These are phyloP conservation scores for Cystofilobasidium ferigula DNA, from an alignment of 768 basidiomycete species.

Conservation along the genomic window DNA sequence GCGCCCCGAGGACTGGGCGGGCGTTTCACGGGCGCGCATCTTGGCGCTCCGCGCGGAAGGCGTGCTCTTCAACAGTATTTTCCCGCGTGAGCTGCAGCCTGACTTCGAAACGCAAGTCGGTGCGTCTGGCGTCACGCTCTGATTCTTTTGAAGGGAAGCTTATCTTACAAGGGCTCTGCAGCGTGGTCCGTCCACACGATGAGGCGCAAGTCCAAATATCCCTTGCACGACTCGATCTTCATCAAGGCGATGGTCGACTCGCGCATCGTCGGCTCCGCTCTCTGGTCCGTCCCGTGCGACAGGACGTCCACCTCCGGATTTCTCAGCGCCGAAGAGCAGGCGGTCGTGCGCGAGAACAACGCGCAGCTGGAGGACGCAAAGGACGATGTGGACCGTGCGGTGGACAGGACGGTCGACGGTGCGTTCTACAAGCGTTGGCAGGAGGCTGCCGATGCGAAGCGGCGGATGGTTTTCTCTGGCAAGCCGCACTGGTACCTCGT, in stretches of 20 bases:
- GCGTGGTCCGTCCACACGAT: neutral
- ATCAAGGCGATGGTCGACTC: neutral
- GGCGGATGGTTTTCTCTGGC: neutral
- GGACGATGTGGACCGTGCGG: neutral
- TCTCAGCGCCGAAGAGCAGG: neutral
- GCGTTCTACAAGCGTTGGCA: neutral
- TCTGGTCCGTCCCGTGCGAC: neutral
- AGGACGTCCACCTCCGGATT: neutral
- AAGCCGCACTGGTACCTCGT: conserved; percentile 13
- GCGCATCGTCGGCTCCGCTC: neutral
- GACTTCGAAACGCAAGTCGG: neutral
- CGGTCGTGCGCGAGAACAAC: neutral
- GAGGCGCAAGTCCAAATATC: neutral
- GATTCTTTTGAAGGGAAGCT: neutral
- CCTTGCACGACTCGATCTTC: neutral
- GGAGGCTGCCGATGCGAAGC: neutral
- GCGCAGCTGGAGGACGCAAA: neutral
- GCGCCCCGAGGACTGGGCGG: neutral
- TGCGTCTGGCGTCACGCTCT: neutral
- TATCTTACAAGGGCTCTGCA: neutral
- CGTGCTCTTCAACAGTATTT: neutral
- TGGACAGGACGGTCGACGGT: neutral
- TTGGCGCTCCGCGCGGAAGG: neutral
- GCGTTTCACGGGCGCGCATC: neutral
- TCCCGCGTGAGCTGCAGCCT: neutral